Evolutionary conservation across 1,284 basidiomycete genomes (phyloP).

Genomic region (Neonothopanus nambi): DNA sequence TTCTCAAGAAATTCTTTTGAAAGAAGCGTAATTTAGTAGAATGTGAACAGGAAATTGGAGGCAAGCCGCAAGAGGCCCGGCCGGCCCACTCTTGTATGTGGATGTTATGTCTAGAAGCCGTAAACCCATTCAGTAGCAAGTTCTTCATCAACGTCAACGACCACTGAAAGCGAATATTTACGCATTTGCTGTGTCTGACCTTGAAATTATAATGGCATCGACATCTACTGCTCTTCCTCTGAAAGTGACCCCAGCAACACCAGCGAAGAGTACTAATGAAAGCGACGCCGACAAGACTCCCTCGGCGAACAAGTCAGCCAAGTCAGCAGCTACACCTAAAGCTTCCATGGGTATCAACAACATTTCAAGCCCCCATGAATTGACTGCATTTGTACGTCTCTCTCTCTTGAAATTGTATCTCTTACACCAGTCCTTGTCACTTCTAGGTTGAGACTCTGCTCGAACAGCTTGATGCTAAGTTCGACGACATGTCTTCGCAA

Average conservation of each 20-base stretch:
- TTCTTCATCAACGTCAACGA: not conserved
- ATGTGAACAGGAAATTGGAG: no score
- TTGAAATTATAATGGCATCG: not conserved
- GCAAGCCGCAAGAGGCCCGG: no score
- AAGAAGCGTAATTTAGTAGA: no score
- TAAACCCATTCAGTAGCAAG: not conserved
- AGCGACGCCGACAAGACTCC: conserved; percentile 47
- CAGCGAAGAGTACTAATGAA: conserved; percentile 40
- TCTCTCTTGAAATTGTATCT: no score
- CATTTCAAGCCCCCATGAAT: conserved; percentile 80
- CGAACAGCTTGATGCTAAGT: conserved; percentile 76
- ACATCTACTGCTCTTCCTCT: conserved; percentile 49
- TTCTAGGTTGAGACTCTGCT: conserved; percentile 80
- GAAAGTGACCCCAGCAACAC: conserved; percentile 55
- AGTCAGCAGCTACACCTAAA: no score
- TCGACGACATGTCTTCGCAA: conserved; percentile 82
- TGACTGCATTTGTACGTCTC: conserved; percentile 75
- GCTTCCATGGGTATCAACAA: conserved; percentile 48
- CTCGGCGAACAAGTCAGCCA: conserved; percentile 35
- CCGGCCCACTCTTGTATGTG: no score
- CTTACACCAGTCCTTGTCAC: not conserved
- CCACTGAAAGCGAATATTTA: no score
- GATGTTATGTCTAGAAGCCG: no score
- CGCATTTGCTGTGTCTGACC: not conserved
- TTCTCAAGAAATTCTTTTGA: no score